Conservation (phyloP, 2,329 filamentous ascomycete genomes). For the Fusarium napiforme region DNA sequence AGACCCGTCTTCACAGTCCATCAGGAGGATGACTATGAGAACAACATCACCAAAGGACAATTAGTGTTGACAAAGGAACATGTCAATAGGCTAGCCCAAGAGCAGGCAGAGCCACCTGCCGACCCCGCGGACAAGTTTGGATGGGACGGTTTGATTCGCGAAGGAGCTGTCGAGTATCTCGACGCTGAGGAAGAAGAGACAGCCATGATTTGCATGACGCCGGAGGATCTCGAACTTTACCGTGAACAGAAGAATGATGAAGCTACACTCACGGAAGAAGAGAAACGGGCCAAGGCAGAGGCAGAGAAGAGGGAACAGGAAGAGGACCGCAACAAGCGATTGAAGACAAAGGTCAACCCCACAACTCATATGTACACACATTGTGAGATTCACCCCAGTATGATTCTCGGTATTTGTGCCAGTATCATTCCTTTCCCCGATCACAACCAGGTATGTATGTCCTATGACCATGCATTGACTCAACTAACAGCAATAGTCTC, state of each 20-base stretch:
- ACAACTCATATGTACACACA: slow-evolving; percentile 95
- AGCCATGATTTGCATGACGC: slow-evolving; percentile 99
- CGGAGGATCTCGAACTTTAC: slow-evolving; percentile 88
- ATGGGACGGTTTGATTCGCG: slow-evolving; percentile 86
- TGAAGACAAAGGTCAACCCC: slow-evolving; percentile 88
- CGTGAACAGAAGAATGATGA: slow-evolving; percentile 75
- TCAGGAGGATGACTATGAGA: slow-evolving; percentile 81
- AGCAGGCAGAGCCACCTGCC: slow-evolving; percentile 73
- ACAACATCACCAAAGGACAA: slow-evolving; percentile 68
- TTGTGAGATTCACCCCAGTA: slow-evolving; percentile 98
- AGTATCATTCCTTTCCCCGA: slow-evolving; percentile 99
- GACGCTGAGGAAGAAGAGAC: slow-evolving; percentile 99
- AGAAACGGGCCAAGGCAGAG: slow-evolving; percentile 56
- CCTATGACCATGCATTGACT: not conserved
- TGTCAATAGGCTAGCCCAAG: slow-evolving; percentile 76
- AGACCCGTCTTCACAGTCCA: slow-evolving; percentile 94
- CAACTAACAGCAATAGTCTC: slow-evolving; percentile 68
- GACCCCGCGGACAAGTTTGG: slow-evolving; percentile 75
- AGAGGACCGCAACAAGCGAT: slow-evolving; percentile 81
- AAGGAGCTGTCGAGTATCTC: slow-evolving; percentile 92
- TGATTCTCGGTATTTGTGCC: slow-evolving; percentile 98
- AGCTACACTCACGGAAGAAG: slow-evolving; percentile 45
- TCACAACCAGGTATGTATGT: slow-evolving; percentile 81
- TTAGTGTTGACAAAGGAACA: slow-evolving; percentile 88
- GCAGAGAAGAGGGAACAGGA: slow-evolving; percentile 43